These are phyloP conservation scores for Pichia membranifaciens DNA, from an alignment of 805 yeast genomes.

Conservation along the genomic window DNA sequence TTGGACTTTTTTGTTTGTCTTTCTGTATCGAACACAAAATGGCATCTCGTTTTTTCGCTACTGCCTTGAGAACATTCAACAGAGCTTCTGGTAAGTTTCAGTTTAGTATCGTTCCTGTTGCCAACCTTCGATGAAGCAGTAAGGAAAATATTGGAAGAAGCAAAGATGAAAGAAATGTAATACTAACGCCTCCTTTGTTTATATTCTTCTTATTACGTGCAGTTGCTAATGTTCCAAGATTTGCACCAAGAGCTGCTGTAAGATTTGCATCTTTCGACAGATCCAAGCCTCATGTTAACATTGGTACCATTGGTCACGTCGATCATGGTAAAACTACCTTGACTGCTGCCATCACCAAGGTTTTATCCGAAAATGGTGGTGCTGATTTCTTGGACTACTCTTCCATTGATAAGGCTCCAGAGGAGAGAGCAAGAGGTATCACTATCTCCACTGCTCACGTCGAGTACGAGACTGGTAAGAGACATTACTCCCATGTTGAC, in stretches of 20 bases:
- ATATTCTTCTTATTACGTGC: not conserved
- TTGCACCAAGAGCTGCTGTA: conserved; percentile 21
- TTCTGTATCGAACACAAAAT: conserved; percentile 14
- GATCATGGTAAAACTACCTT: conserved; percentile 98
- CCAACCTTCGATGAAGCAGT: not conserved
- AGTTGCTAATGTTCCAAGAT: conserved; percentile 16
- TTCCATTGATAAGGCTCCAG: conserved; percentile 95
- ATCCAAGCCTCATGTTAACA: conserved; percentile 92
- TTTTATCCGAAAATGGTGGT: conserved; percentile 80
- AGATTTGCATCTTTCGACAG: conserved; percentile 77
- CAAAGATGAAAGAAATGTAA: not conserved
- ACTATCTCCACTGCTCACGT: conserved; percentile 97
- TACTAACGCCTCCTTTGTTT: not conserved
- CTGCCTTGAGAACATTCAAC: conserved; percentile 26
- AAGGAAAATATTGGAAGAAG: not conserved
- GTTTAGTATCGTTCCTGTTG: not conserved
- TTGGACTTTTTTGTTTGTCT: not conserved
- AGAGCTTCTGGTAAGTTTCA: conserved; percentile 22
- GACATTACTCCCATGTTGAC: conserved; percentile 97
- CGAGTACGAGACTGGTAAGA: conserved; percentile 89
- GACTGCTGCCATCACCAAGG: conserved; percentile 98
- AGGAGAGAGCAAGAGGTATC: conserved; percentile 99
- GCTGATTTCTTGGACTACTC: conserved; percentile 91
- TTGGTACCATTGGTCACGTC: conserved; percentile 98
- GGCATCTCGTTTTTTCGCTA: conserved; percentile 29